phyloP scores from a whole-genome alignment of 345 rosid species.

The Lumnitzera racemosa region DNA sequence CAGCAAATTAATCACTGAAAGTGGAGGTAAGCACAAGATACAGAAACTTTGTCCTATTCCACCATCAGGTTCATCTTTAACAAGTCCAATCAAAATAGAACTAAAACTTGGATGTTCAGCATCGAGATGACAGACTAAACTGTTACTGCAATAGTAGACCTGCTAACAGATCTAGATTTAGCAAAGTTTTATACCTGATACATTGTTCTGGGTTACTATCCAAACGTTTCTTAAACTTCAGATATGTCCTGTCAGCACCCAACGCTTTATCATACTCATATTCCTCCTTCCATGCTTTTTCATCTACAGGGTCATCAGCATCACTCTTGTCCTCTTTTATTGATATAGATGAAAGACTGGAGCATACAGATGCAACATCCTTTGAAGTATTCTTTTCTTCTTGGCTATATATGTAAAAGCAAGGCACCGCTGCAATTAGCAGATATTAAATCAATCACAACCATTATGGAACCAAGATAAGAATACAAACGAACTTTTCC shows the following conservation, averaged over 20 bases:
- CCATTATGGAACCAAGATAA: background rate
- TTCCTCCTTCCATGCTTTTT: slow-evolving; percentile 71
- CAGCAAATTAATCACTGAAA: too few species aligned
- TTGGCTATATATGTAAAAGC: slow-evolving; percentile 70
- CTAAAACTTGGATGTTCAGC: too few species aligned
- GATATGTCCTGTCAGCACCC: slow-evolving; percentile 76
- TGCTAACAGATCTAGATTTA: background rate
- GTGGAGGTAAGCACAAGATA: too few species aligned
- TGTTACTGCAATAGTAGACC: background rate
- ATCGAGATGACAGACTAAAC: background rate
- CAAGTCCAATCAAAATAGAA: too few species aligned
- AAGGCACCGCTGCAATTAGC: slow-evolving; percentile 55
- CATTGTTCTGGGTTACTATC: slow-evolving; percentile 83
- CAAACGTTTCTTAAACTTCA: slow-evolving; percentile 76
- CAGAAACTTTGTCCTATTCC: too few species aligned
- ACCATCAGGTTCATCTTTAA: too few species aligned
- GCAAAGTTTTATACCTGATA: slow-evolving; percentile 53
- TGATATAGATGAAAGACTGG: slow-evolving; percentile 38
- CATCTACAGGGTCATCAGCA: slow-evolving; percentile 29
- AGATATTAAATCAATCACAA: slow-evolving; percentile 7
- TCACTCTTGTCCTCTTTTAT: slow-evolving; percentile 34
- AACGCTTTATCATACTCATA: slow-evolving; percentile 83
- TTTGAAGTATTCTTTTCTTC: slow-evolving; percentile 30
- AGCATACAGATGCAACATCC: slow-evolving; percentile 29
- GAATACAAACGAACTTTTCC: too few species aligned